phyloP scores from a whole-genome alignment of 768 basidiomycete species.

The Panus rudis region DNA sequence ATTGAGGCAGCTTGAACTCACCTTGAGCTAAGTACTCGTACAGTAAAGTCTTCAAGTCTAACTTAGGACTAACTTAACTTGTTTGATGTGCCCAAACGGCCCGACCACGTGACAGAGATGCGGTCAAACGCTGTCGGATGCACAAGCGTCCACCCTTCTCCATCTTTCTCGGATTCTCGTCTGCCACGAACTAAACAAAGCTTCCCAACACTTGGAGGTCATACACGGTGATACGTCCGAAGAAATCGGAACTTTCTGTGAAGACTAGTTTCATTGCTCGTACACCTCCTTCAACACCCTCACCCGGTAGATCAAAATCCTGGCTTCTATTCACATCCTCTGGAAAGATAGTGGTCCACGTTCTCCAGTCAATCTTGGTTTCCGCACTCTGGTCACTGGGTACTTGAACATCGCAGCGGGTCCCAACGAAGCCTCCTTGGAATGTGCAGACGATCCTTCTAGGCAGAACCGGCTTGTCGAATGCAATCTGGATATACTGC shows the following conservation, averaged over 20 bases:
- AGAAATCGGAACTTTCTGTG: constrained; percentile 79
- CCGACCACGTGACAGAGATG: no score
- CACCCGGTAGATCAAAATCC: constrained; percentile 43
- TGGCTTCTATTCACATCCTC: constrained; percentile 76
- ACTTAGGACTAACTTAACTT: no score
- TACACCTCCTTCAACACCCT: constrained; percentile 27
- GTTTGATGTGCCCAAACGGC: no score
- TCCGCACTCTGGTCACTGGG: constrained; percentile 20
- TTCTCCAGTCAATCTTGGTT: constrained; percentile 39
- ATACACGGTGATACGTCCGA: constrained; percentile 73
- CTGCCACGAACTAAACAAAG: no score
- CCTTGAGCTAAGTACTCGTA: no score
- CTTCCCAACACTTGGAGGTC: constrained; percentile 34
- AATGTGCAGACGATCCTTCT: constrained; percentile 58
- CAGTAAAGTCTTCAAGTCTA: no score
- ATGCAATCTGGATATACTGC: constrained; percentile 65
- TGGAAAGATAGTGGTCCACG: constrained; percentile 55
- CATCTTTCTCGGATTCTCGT: no score
- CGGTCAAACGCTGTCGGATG: no score
- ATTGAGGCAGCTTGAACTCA: no score
- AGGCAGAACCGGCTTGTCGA: constrained; percentile 48
- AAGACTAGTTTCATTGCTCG: constrained; percentile 59
- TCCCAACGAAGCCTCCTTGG: constrained; percentile 83
- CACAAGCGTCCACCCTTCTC: no score
- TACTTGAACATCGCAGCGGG: constrained; percentile 46